Percentiles rank a stretch among this genome's conserved stretches.
Evolutionary conservation across 2,329 filamentous ascomycete genomes (phyloP).

Genomic region (Xylaria sp.): DNA sequence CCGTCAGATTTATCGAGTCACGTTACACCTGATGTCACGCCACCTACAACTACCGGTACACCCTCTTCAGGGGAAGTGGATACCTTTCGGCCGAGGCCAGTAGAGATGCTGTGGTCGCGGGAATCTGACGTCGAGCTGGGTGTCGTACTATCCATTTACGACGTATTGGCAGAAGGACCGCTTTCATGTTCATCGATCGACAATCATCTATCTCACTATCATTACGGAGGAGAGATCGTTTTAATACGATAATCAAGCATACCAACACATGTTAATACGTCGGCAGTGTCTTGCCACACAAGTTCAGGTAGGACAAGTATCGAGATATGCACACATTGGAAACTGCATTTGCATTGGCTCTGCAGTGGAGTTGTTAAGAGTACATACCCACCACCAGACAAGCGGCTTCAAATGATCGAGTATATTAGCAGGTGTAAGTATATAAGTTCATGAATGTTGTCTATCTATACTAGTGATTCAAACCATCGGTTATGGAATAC

Average conservation of each 20-base stretch:
- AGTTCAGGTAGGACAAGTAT: slow-evolving; percentile 15
- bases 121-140: slow-evolving; percentile 34
- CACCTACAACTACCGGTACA: slow-evolving; percentile 28
- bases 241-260: slow-evolving; percentile 17
- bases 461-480: not conserved
- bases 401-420: not conserved
- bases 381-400: not conserved
- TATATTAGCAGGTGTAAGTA: slow-evolving; percentile 12
- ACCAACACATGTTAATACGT: not conserved
- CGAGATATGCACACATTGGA: slow-evolving; percentile 3
- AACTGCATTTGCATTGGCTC: slow-evolving; percentile 14
- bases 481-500: not conserved
- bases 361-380: not conserved
- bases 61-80: slow-evolving; percentile 33
- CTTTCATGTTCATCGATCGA: slow-evolving; percentile 6
- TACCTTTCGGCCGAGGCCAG: slow-evolving; percentile 40
- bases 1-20: slow-evolving; percentile 19
- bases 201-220: slow-evolving; percentile 5
- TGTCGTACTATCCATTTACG: slow-evolving; percentile 42
- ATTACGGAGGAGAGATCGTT: not conserved
- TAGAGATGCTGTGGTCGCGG: slow-evolving; percentile 31
- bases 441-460: not conserved
- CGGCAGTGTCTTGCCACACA: not conserved
- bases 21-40: slow-evolving; percentile 33
- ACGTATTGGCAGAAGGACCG: slow-evolving; percentile 41